Conservation (phyloP, 768 basidiomycete genomes). For the Naganishia vishniacii region DNA sequence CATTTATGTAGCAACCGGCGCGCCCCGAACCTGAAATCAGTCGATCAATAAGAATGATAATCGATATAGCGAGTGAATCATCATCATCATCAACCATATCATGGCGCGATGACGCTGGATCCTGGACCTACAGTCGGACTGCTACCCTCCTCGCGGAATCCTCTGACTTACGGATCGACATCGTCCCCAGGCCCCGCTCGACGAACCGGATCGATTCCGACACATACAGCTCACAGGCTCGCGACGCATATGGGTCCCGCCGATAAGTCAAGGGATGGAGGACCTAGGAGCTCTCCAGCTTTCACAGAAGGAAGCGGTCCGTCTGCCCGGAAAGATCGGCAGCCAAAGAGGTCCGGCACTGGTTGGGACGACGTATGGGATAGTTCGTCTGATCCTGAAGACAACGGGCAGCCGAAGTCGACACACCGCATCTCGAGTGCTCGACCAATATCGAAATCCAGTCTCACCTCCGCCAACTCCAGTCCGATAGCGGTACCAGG, state of each 20-base stretch:
- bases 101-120: too few relatives aligned
- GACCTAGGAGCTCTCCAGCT: background rate
- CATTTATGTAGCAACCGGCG: too few relatives aligned
- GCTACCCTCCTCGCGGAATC: too few relatives aligned
- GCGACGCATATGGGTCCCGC: background rate
- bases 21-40: too few relatives aligned
- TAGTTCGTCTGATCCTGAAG: conserved; percentile 41
- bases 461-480: conserved; percentile 6
- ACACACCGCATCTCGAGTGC: background rate
- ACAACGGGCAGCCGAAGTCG: background rate
- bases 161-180: too few relatives aligned
- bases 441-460: conserved; percentile 14
- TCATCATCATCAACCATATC: too few relatives aligned
- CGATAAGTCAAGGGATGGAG: background rate
- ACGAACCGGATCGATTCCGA: too few relatives aligned
- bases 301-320: background rate
- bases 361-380: conserved; percentile 48
- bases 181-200: too few relatives aligned
- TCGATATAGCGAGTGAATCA: too few relatives aligned
- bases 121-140: too few relatives aligned
- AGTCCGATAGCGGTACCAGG: conserved; percentile 7
- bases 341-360: conserved; percentile 7
- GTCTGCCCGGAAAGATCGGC: background rate
- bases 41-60: too few relatives aligned
- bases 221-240: too few relatives aligned